Percentiles rank a stretch among this genome's conserved stretches.
Evolutionary conservation across 163 green algal genomes (phyloP).

Genomic region (Prototheca wickerhamii): DNA sequence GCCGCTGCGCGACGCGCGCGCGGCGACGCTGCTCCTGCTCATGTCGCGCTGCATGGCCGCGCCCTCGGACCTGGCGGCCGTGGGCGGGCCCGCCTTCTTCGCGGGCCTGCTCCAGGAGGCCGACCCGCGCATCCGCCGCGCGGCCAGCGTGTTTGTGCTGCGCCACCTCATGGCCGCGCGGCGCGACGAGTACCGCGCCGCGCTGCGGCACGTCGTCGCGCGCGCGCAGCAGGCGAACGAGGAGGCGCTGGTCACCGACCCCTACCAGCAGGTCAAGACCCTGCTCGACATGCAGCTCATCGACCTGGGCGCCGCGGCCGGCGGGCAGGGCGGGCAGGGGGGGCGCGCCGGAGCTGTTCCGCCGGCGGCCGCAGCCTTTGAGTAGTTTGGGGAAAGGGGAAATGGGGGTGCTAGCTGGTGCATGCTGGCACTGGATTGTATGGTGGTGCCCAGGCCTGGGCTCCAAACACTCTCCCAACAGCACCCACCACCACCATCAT

Average conservation of each 20-base stretch:
- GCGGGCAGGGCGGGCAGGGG: background rate
- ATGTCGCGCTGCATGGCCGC: slow-evolving; percentile 4
- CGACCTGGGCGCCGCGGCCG: background rate
- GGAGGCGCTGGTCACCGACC: slow-evolving; percentile 56
- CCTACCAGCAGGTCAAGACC: slow-evolving; percentile 47
- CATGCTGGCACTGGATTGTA: too few relatives aligned
- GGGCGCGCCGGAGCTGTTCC: background rate
- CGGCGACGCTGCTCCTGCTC: slow-evolving; percentile 30
- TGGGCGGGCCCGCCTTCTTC: slow-evolving; percentile 18
- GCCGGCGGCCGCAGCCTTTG: background rate
- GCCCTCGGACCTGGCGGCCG: background rate
- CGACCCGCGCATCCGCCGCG: slow-evolving; percentile 41
- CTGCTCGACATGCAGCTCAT: slow-evolving; percentile 5
- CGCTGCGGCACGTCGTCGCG: slow-evolving; percentile 42
- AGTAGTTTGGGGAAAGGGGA: background rate
- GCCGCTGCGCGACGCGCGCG: slow-evolving; percentile 20
- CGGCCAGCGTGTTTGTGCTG: slow-evolving; percentile 42
- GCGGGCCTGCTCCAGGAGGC: slow-evolving; percentile 31
- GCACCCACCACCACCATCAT: too few relatives aligned
- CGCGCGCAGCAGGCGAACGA: slow-evolving; percentile 56
- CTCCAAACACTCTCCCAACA: too few relatives aligned
- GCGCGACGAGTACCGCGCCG: slow-evolving; percentile 50
- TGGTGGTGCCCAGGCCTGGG: too few relatives aligned
- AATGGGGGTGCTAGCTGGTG: too few relatives aligned
- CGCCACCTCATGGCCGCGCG: slow-evolving; percentile 48